Evolutionary conservation across 202 grass and related monocot species (phyloP).

Genomic region (Zizania palustris): DNA sequence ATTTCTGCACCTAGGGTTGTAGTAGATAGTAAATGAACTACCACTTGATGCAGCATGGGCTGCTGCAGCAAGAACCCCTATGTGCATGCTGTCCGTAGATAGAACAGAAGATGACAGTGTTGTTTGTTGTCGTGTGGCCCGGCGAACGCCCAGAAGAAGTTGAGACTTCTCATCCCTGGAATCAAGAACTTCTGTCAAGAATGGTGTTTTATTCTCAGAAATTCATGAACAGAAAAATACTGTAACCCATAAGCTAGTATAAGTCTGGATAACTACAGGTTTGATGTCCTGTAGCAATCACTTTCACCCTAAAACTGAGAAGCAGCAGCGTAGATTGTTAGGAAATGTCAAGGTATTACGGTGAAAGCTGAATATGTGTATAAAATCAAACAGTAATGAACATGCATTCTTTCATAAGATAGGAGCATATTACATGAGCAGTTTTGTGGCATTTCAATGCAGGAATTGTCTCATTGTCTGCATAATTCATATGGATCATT

Average conservation of each 20-base stretch:
- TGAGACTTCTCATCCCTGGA: slow-evolving; percentile 97
- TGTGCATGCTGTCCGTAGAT: slow-evolving; percentile 97
- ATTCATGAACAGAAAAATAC: background rate
- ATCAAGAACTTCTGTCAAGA: slow-evolving; percentile 11
- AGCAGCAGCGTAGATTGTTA: background rate
- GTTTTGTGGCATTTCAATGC: background rate
- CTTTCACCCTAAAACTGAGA: background rate
- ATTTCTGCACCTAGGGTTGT: slow-evolving; percentile 75
- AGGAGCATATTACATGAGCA: background rate
- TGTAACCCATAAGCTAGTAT: background rate
- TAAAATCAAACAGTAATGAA: background rate
- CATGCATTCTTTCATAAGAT: background rate
- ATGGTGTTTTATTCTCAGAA: background rate
- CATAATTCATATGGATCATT: background rate
- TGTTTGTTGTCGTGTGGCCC: slow-evolving; percentile 61
- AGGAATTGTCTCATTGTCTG: background rate
- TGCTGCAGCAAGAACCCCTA: slow-evolving; percentile 91
- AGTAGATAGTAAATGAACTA: slow-evolving; percentile 90
- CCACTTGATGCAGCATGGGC: slow-evolving; percentile 89
- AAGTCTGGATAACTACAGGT: background rate
- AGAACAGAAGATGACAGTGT: slow-evolving; percentile 80
- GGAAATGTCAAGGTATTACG: background rate
- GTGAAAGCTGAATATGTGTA: background rate
- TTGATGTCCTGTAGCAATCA: background rate
- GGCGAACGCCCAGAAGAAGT: slow-evolving; percentile 82